phyloP scores from a whole-genome alignment of 164 flowering plant species.

The Dillenia turbinata region DNA sequence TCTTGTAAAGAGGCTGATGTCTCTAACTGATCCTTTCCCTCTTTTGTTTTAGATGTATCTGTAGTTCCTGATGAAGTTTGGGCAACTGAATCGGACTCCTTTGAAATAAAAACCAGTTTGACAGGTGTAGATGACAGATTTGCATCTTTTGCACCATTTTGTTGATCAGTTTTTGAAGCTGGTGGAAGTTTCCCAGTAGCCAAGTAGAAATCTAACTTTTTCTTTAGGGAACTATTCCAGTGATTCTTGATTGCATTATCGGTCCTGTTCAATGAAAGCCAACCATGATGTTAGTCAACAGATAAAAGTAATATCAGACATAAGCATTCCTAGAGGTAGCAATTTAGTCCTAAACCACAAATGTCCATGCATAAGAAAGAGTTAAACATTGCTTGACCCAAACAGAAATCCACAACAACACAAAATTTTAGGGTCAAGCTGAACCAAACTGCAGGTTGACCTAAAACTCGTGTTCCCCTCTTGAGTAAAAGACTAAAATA shows the following conservation, averaged over 20 bases:
- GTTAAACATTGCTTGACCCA: too few relatives aligned
- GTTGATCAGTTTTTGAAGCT: constrained; percentile 33
- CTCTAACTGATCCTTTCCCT: constrained; percentile 32
- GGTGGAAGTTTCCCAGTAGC: constrained; percentile 75
- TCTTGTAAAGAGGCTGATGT: constrained; percentile 22
- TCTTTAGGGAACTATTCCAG: constrained; percentile 97
- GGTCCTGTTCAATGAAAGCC: constrained; percentile 53
- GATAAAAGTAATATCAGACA: too few relatives aligned
- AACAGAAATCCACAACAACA: too few relatives aligned
- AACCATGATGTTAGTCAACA: too few relatives aligned
- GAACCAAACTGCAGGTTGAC: too few relatives aligned
- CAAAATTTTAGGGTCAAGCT: too few relatives aligned
- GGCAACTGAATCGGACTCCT: constrained; percentile 40
- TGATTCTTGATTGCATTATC: constrained; percentile 97
- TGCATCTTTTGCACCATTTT: constrained; percentile 33
- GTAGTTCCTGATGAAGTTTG: constrained; percentile 42
- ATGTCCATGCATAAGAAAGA: too few relatives aligned
- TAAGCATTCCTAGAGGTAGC: not conserved
- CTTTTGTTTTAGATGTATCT: constrained; percentile 37
- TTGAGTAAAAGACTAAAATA: too few relatives aligned
- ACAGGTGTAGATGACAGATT: constrained; percentile 17
- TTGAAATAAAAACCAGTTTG: constrained; percentile 22
- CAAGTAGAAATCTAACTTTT: constrained; percentile 72
- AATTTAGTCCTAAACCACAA: not conserved
- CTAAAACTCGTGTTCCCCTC: too few relatives aligned